phyloP scores from a whole-genome alignment of 2,329 filamentous ascomycete genomes.

The Microcyclosporella mali region DNA sequence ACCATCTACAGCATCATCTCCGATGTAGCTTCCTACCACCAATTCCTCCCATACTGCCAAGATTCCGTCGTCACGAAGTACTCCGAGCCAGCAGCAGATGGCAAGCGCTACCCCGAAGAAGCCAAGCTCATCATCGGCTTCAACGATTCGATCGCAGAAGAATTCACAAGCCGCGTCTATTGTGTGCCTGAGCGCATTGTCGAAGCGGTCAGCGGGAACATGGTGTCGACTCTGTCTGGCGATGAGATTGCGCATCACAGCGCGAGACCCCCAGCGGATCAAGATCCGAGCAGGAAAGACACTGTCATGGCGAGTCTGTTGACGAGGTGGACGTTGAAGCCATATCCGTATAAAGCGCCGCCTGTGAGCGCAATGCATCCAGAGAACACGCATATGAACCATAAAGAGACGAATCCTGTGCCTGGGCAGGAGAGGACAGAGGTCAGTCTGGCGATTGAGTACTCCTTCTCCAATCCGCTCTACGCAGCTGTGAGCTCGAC shows the following conservation, averaged over 20 bases:
- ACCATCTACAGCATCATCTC: constrained; percentile 80
- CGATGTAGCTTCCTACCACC: constrained; percentile 75
- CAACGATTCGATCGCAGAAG: constrained; percentile 71
- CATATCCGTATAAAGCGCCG: constrained; percentile 40
- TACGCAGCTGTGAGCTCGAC: constrained; percentile 76
- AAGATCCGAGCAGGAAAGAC: constrained; percentile 32
- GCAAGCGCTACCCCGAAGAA: constrained; percentile 59
- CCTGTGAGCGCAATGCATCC: constrained; percentile 33
- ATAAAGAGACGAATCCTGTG: constrained; percentile 38
- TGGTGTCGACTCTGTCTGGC: constrained; percentile 40
- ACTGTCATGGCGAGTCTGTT: constrained; percentile 60
- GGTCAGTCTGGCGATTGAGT: constrained; percentile 70
- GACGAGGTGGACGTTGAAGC: constrained; percentile 62
- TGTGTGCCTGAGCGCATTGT: constrained; percentile 69
- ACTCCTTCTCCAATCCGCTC: constrained; percentile 81
- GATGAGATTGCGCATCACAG: constrained; percentile 40
- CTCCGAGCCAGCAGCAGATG: constrained; percentile 47
- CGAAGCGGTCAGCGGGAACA: constrained; percentile 66
- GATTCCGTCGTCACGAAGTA: constrained; percentile 70
- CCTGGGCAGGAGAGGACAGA: constrained; percentile 53
- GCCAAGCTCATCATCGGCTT: constrained; percentile 81
- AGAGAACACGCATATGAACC: constrained; percentile 23
- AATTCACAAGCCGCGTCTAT: constrained; percentile 71
- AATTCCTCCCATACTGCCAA: constrained; percentile 89
- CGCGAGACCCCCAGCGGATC: constrained; percentile 29